These are phyloP conservation scores for Tetracladium marchalianum DNA, from an alignment of 495 filamentous ascomycete species.

Conservation along the genomic window DNA sequence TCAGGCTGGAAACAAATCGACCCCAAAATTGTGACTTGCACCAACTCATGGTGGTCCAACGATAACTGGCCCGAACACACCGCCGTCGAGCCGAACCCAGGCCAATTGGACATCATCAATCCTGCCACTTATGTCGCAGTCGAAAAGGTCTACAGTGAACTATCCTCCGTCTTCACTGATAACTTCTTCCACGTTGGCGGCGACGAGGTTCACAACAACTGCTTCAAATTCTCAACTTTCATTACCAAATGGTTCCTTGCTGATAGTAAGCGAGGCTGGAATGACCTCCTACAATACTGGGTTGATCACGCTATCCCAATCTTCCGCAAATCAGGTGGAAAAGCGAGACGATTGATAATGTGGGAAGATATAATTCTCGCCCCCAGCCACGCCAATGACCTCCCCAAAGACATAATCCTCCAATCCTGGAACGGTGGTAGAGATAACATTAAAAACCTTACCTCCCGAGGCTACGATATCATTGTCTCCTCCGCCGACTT, in stretches of 20 bases:
- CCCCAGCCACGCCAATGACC: constrained; percentile 24
- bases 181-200: constrained; percentile 46
- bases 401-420: constrained; percentile 42
- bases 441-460: constrained; percentile 40
- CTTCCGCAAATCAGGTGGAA: constrained; percentile 25
- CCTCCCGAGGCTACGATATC: constrained; percentile 39
- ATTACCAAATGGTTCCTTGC: constrained; percentile 37
- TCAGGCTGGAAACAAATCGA: constrained; percentile 47
- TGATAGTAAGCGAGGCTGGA: constrained; percentile 39
- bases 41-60: constrained; percentile 47
- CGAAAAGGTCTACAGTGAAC: constrained; percentile 40
- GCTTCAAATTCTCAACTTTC: constrained; percentile 43
- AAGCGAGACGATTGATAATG: constrained; percentile 40
- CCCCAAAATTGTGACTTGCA: constrained; percentile 38
- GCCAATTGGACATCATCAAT: constrained; percentile 47
- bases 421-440: constrained; percentile 47
- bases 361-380: constrained; percentile 43
- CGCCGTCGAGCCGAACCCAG: constrained; percentile 45
- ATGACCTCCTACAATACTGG: constrained; percentile 45
- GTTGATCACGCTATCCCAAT: constrained; percentile 43
- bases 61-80: constrained; percentile 41
- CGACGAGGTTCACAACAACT: constrained; percentile 41
- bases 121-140: constrained; percentile 43
- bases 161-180: constrained; percentile 41
- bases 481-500: constrained; percentile 45